Evolutionary conservation across 306 rosid species (phyloP).

Genomic region (Prunus kanzakura): DNA sequence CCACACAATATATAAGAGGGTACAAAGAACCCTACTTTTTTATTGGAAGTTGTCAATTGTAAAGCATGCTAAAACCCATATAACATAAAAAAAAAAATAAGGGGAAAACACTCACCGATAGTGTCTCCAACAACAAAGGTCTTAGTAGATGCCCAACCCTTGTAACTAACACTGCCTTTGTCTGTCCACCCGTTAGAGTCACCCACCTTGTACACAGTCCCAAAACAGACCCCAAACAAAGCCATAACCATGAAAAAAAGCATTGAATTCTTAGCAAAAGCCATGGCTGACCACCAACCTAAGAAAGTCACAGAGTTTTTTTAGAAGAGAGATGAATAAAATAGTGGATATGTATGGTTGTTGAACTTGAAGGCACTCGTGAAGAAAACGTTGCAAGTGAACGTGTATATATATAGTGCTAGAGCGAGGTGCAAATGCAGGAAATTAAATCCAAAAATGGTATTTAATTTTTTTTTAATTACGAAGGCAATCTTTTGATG

Average conservation of each 20-base stretch:
- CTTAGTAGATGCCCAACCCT: conserved; percentile 29
- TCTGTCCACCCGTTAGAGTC: conserved; percentile 36
- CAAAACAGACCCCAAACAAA: conserved; percentile 1
- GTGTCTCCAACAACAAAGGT: conserved; percentile 24
- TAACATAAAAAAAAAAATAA: neutral
- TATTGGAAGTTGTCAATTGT: neutral
- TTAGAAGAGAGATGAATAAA: neutral
- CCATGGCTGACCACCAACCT: neutral
- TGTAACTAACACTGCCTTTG: conserved; percentile 18
- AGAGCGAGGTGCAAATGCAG: neutral
- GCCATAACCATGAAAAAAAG: neutral
- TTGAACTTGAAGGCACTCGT: too few relatives aligned
- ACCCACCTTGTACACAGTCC: conserved; percentile 28
- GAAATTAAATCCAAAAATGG: neutral
- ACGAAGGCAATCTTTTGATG: neutral
- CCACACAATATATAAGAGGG: too few relatives aligned
- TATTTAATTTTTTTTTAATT: too few relatives aligned
- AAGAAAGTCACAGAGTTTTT: neutral
- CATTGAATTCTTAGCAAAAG: neutral
- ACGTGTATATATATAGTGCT: neutral
- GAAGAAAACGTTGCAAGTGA: too few relatives aligned
- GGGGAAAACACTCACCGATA: conserved; percentile 14
- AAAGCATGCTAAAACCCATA: neutral
- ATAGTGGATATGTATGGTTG: too few relatives aligned
- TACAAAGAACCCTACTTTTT: neutral